Evolutionary conservation across 2,329 filamentous ascomycete genomes (phyloP).

Genomic region (Fusarium sp.): DNA sequence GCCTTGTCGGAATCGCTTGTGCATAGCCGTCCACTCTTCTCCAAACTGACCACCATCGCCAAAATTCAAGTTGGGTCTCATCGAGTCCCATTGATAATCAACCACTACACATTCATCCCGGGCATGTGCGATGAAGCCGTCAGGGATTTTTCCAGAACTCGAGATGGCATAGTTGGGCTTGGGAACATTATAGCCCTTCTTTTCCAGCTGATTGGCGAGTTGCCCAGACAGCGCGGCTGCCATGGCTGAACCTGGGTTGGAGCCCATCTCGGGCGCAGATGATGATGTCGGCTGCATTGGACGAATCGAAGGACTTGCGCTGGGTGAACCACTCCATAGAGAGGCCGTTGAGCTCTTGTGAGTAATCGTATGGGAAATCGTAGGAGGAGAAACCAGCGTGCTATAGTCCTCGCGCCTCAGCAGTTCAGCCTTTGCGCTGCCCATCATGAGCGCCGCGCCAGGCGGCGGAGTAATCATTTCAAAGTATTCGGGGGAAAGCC

Average conservation of each 20-base stretch:
- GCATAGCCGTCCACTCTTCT: slow-evolving; percentile 97
- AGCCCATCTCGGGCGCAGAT: slow-evolving; percentile 40
- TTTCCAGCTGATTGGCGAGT: slow-evolving; percentile 38
- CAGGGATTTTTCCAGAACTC: slow-evolving; percentile 78
- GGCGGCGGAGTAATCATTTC: slow-evolving; percentile 91
- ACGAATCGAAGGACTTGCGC: slow-evolving; percentile 38
- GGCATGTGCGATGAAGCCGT: slow-evolving; percentile 88
- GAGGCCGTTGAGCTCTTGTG: slow-evolving; percentile 42
- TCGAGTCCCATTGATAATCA: slow-evolving; percentile 98
- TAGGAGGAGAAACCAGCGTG: slow-evolving; percentile 49
- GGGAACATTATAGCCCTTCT: slow-evolving; percentile 73
- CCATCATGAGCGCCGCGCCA: slow-evolving; percentile 84
- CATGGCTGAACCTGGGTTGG: slow-evolving; percentile 45
- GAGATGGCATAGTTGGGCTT: slow-evolving; percentile 85
- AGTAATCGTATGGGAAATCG: slow-evolving; percentile 21
- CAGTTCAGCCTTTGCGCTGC: slow-evolving; percentile 85
- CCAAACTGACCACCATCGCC: slow-evolving; percentile 86
- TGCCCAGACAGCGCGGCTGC: slow-evolving; percentile 48
- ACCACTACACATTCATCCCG: slow-evolving; percentile 83
- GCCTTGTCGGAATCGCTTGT: slow-evolving; percentile 83
- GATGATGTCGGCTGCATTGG: slow-evolving; percentile 28
- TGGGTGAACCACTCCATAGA: slow-evolving; percentile 48
- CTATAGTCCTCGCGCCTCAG: slow-evolving; percentile 76
- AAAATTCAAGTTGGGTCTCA: slow-evolving; percentile 78
- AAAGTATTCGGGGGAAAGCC: slow-evolving; percentile 93